A percentile compares a stretch with the other conserved stretches of the same genome.
Evolutionary conservation across 2,329 filamentous ascomycete genomes (phyloP).

Genomic region (Drechslerella coelobrocha): DNA sequence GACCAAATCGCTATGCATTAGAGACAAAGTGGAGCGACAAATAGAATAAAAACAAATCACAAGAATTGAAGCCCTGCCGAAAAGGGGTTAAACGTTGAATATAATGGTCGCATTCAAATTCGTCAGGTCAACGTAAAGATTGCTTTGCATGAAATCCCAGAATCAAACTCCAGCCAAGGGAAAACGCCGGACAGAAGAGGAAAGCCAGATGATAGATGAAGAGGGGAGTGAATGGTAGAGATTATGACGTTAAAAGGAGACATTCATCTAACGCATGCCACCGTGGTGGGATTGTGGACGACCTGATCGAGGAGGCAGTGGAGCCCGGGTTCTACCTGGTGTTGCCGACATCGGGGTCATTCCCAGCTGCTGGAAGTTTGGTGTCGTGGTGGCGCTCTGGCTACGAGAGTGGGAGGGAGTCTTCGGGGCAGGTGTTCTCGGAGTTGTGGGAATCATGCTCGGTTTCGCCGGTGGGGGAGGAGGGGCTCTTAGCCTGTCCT

Average conservation of each 20-base stretch:
- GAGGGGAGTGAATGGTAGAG: constrained; percentile 13
- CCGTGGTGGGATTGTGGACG: constrained; percentile 45
- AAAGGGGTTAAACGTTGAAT: constrained; percentile 1
- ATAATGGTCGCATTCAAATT: constrained; percentile 36
- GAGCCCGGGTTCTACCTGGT: constrained; percentile 23
- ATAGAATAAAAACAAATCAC: constrained; percentile 5
- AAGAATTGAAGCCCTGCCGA: not conserved
- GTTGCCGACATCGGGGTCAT: constrained; percentile 38
- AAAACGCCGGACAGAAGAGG: constrained; percentile 13
- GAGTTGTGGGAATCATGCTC: constrained; percentile 43
- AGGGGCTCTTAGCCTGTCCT: constrained; percentile 29
- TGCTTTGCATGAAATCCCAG: constrained; percentile 39
- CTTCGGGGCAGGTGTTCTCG: constrained; percentile 35
- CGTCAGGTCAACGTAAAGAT: constrained; percentile 41
- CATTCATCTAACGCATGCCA: constrained; percentile 29
- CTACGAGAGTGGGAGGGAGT: constrained; percentile 33
- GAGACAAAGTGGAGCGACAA: constrained; percentile 17
- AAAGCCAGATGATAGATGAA: not conserved
- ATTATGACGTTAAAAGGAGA: constrained; percentile 13
- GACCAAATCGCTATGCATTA: constrained; percentile 50
- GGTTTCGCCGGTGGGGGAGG: constrained; percentile 34
- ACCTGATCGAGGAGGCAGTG: constrained; percentile 33
- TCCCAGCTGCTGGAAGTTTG: constrained; percentile 47
- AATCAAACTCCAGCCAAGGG: constrained; percentile 34
- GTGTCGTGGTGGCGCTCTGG: constrained; percentile 39